Evolutionary conservation across 2,329 filamentous ascomycete species (phyloP).

Genomic region (Penicillium brasilianum): DNA sequence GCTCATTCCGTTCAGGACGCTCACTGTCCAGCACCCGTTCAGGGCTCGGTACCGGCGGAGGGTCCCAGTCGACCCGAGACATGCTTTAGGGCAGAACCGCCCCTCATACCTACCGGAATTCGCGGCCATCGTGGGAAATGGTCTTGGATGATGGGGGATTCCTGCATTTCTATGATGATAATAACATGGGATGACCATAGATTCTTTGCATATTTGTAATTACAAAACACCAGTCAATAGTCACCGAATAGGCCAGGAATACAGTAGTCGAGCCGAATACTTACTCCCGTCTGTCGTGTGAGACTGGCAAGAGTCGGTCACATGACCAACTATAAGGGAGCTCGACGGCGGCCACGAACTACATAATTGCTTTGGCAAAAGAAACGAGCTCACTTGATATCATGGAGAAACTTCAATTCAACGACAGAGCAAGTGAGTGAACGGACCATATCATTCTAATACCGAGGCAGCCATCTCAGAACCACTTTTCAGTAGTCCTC

Average conservation of each 20-base stretch:
- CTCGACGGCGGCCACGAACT: neutral
- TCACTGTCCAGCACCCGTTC: neutral
- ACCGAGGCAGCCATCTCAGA: neutral
- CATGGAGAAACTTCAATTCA: conserved; percentile 1
- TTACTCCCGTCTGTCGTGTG: neutral
- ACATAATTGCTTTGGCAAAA: conserved; percentile 3
- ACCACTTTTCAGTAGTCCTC: neutral
- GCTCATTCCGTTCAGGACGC: neutral
- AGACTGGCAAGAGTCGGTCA: neutral
- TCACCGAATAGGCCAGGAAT: no score
- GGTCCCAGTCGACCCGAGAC: conserved; percentile 17
- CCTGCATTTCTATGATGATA: neutral
- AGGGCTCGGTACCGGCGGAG: conserved; percentile 26
- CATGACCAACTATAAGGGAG: neutral
- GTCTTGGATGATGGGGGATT: neutral
- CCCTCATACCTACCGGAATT: neutral
- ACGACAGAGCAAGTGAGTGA: neutral
- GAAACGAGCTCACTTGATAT: neutral
- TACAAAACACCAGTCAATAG: neutral
- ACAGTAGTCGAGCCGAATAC: no score
- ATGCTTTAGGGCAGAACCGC: conserved; percentile 9
- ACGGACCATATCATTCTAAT: neutral
- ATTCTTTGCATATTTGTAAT: neutral
- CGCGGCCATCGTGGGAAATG: conserved; percentile 1
- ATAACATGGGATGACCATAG: neutral